Evolutionary conservation across 257 asterid genomes (phyloP), one percentile per base, ranked within the genome.

Genomic region (Solanum peruvianum): DNA sequence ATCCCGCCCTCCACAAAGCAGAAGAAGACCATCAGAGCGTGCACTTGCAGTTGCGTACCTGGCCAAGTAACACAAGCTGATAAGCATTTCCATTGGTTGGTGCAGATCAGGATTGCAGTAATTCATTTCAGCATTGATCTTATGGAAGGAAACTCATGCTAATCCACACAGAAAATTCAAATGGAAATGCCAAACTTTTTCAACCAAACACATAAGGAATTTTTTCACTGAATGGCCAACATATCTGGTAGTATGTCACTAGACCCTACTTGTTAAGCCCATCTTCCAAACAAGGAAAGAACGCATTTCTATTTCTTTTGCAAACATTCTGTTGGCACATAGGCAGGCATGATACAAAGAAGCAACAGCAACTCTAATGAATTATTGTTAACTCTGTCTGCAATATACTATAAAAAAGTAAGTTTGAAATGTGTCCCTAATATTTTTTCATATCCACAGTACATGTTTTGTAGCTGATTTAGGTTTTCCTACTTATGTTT

Each of bases 31-130:
- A 92, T 97, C 99, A 76, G 99, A 96, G 84, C 99, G 98, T 58
- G 99, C 99, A 89, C 99, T 97, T 80, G 99, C 99, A 76, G 99
- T 97, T 33, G 99, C 99, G 90, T 97, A 97, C 99, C 99, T 97
- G 77, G 56, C 73, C 77, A 80, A 64, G 85, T 86, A 77, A 89
- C 56, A 87, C 86, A 41, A 88, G 31, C 84, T 86, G 85, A 88
- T 62, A 80, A 45, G 66, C 18, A 80, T 80, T 27, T 47, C 84
- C 66, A 80, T 80, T 16, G 42, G 84, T 45, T 25, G 27, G 84
- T 16, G 27, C 42, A 71, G 70, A 70, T 20, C 58, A 85, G 58
- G 70, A 41, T 41, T 39, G 49, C 80, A 71, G 71, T 21, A 45
- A 45, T 47, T 45, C 27, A 80, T 80, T 47, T 80, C 39, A 80